phyloP scores from a whole-genome alignment of 1,139 yeast species.

The Saccharomyces hybrid region DNA sequence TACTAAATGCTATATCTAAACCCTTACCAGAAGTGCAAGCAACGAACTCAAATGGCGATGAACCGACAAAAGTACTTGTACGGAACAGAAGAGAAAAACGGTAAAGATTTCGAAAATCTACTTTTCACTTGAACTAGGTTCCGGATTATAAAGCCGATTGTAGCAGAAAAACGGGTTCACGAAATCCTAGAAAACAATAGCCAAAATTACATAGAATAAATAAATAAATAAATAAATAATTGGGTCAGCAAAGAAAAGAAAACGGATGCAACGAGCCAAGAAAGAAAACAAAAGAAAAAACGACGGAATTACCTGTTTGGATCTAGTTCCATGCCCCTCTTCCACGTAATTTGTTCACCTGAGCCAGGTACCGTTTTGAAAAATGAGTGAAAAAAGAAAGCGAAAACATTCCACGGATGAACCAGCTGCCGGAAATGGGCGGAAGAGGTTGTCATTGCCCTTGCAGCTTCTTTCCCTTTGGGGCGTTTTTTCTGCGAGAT shows the following conservation, averaged over 20 bases:
- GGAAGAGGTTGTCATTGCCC: not conserved
- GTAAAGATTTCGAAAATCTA: not conserved
- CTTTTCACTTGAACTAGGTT: not conserved
- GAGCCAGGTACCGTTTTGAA: not conserved
- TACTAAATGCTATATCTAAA: not conserved
- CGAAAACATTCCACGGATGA: not conserved
- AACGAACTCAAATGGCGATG: not conserved
- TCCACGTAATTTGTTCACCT: not conserved
- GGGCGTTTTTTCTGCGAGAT: not conserved
- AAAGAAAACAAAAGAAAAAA: not conserved
- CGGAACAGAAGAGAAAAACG: not conserved
- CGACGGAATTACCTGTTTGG: not conserved
- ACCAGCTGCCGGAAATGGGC: not conserved
- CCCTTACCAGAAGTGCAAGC: not conserved
- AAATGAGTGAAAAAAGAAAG: not conserved
- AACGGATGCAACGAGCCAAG: not conserved
- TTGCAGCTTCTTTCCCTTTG: not conserved
- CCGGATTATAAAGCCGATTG: constrained; percentile 1
- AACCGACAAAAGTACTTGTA: not conserved
- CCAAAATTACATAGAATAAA: not conserved
- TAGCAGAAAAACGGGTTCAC: not conserved
- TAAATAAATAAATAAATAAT: not conserved
- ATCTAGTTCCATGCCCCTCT: not conserved
- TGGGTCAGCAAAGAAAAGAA: not conserved
- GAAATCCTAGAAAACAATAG: not conserved